phyloP scores from a whole-genome alignment of 352 stramenopile species.

The Globisporangium mamillatum region DNA sequence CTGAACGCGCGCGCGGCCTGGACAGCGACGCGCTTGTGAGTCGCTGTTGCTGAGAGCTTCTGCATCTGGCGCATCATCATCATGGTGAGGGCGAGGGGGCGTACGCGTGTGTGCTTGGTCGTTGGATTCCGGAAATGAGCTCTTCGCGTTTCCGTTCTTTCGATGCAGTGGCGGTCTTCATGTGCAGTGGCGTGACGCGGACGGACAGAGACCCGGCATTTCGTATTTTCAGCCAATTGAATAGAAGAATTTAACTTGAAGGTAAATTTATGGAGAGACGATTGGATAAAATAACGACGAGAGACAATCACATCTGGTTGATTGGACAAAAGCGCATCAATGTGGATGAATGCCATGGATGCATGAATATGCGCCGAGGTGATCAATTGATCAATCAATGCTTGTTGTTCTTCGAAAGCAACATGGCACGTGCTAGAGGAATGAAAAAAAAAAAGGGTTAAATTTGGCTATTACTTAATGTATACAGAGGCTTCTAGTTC shows the following conservation, averaged over 20 bases:
- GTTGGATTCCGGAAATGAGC: conserved; percentile 16
- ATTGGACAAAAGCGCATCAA: conserved; percentile 10
- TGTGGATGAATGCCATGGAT: not conserved
- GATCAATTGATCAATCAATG: not conserved
- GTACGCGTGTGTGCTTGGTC: not conserved
- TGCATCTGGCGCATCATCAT: conserved; percentile 19
- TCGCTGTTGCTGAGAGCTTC: not conserved
- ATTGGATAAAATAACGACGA: not conserved
- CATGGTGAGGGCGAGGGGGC: not conserved
- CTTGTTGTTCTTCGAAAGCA: not conserved
- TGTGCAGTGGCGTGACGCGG: not conserved
- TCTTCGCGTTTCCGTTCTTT: not conserved
- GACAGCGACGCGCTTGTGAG: not conserved
- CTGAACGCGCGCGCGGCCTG: conserved; percentile 9
- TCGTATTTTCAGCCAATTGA: conserved; percentile 9
- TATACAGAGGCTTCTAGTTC: conserved; percentile 39
- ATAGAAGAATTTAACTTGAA: conserved; percentile 5
- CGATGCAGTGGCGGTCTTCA: conserved; percentile 11
- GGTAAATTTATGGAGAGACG: not conserved
- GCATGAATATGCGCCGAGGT: not conserved
- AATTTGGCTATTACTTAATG: conserved; percentile 19
- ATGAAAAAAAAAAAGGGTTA: conserved; percentile 2
- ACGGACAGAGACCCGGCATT: not conserved
- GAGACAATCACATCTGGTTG: not conserved
- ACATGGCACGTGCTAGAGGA: not conserved